phyloP scores from a whole-genome alignment of 83 land plant genomes.

The Picea abies region DNA sequence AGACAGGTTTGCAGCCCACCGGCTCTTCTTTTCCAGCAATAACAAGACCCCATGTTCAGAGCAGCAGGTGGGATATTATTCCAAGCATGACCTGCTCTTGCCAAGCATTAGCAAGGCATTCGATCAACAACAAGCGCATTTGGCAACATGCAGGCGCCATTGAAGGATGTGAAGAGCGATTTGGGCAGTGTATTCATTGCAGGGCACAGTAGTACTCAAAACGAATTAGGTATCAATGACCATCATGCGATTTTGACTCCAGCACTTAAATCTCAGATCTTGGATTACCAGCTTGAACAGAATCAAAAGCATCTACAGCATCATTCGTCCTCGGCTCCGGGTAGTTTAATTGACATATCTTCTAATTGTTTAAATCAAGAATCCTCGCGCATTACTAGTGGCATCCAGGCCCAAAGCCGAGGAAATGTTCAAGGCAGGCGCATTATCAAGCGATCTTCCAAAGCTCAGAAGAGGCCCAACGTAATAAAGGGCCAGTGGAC shows the following conservation, averaged over 20 bases:
- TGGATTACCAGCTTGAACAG: conserved; percentile 8
- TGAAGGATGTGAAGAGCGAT: background rate
- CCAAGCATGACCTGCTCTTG: too few relatives aligned
- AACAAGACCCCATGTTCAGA: too few relatives aligned
- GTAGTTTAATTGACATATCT: background rate
- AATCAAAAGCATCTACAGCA: conserved; percentile 3
- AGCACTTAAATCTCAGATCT: background rate
- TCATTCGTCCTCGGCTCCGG: background rate
- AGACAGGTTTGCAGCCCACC: background rate
- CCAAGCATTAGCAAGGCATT: too few relatives aligned
- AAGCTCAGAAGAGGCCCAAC: conserved; percentile 25
- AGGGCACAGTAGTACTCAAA: background rate
- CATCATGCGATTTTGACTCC: background rate
- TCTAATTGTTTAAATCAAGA: background rate
- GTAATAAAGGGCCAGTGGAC: conserved; percentile 69
- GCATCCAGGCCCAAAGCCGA: too few relatives aligned
- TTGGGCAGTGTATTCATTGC: background rate
- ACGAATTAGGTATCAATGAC: background rate
- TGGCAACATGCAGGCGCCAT: too few relatives aligned
- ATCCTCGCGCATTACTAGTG: background rate
- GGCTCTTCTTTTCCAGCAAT: too few relatives aligned
- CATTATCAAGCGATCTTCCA: conserved; percentile 1
- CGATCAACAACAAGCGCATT: too few relatives aligned
- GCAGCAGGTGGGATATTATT: too few relatives aligned
- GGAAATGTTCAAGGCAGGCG: background rate